These are phyloP conservation scores for Diplocarpon rosae DNA, from an alignment of 2,329 filamentous ascomycete genomes.

Conservation along the genomic window DNA sequence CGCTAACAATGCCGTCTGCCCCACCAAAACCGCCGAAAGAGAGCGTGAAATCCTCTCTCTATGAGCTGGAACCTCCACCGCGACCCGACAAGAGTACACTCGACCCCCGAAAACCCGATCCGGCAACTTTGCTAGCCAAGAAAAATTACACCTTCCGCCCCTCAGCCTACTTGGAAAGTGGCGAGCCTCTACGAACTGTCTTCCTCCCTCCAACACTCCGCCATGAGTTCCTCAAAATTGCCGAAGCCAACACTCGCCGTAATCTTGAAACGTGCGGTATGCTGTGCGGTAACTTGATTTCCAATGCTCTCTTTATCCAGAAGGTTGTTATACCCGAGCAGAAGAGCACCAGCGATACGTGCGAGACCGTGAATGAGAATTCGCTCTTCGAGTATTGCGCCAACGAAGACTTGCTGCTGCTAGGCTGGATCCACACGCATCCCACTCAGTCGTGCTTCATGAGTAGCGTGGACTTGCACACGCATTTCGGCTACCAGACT, in stretches of 20 bases:
- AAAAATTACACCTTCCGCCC: conserved; percentile 62
- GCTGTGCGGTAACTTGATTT: conserved; percentile 79
- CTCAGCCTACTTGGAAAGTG: conserved; percentile 81
- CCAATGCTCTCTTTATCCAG: conserved; percentile 87
- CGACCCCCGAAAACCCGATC: conserved; percentile 1
- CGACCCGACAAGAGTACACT: conserved; percentile 21
- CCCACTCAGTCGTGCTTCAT: conserved; percentile 96
- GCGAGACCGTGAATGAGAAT: conserved; percentile 82
- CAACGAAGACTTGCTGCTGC: conserved; percentile 23
- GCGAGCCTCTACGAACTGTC: conserved; percentile 72
- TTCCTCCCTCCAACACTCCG: conserved; percentile 75
- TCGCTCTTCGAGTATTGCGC: conserved; percentile 76
- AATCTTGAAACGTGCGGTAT: conserved; percentile 95
- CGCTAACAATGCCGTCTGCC: conserved; percentile 5
- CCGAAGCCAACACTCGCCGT: conserved; percentile 61
- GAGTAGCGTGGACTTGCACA: conserved; percentile 88
- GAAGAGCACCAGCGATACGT: conserved; percentile 81
- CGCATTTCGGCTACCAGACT: conserved; percentile 85
- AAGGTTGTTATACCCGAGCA: conserved; percentile 86
- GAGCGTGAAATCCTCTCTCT: conserved; percentile 4
- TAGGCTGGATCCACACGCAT: conserved; percentile 88
- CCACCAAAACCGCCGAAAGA: conserved; percentile 25
- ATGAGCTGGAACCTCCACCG: conserved; percentile 11
- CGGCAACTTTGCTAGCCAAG: conserved; percentile 4
- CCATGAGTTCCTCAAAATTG: conserved; percentile 61